phyloP scores from a whole-genome alignment of 352 stramenopile genomes.

The Halophytophthora polymorphica region DNA sequence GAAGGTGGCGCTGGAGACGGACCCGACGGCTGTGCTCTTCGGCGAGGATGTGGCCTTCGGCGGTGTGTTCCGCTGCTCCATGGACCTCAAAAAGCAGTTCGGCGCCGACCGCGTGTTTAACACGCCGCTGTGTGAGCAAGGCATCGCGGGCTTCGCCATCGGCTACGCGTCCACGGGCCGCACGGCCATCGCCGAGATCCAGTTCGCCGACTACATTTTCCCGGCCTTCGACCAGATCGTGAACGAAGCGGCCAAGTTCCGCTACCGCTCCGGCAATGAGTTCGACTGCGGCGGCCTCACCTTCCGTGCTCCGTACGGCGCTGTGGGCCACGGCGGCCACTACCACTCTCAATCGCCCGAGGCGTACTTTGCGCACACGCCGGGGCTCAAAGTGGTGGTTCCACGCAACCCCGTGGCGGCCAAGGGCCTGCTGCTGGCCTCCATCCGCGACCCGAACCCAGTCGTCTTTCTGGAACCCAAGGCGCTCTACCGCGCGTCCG shows the following conservation, averaged over 20 bases:
- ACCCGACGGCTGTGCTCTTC: slow-evolving; percentile 92
- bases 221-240: slow-evolving; percentile 96
- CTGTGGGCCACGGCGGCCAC: slow-evolving; percentile 91
- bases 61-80: slow-evolving; percentile 97
- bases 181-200: slow-evolving; percentile 98
- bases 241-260: slow-evolving; percentile 98
- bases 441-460: slow-evolving; percentile 95
- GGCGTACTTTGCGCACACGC: slow-evolving; percentile 97
- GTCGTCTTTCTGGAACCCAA: slow-evolving; percentile 99
- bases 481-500: slow-evolving; percentile 94
- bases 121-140: slow-evolving; percentile 94
- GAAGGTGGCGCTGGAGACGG: slow-evolving; percentile 85
- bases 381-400: slow-evolving; percentile 96
- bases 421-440: slow-evolving; percentile 95
- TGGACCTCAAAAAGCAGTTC: slow-evolving; percentile 93
- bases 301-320: slow-evolving; percentile 94
- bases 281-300: slow-evolving; percentile 98
- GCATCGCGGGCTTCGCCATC: slow-evolving; percentile 95
- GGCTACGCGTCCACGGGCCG: slow-evolving; percentile 95
- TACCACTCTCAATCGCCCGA: slow-evolving; percentile 96
- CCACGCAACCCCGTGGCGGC: slow-evolving; percentile 92
- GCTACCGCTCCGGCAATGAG: slow-evolving; percentile 96
- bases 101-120: slow-evolving; percentile 95
- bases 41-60: slow-evolving; percentile 98
- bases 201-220: slow-evolving; percentile 98